A percentile compares a stretch with the other conserved stretches of the same genome.
Conservation (phyloP, 106 monocot genomes). For the Narthecium ossifragum region DNA sequence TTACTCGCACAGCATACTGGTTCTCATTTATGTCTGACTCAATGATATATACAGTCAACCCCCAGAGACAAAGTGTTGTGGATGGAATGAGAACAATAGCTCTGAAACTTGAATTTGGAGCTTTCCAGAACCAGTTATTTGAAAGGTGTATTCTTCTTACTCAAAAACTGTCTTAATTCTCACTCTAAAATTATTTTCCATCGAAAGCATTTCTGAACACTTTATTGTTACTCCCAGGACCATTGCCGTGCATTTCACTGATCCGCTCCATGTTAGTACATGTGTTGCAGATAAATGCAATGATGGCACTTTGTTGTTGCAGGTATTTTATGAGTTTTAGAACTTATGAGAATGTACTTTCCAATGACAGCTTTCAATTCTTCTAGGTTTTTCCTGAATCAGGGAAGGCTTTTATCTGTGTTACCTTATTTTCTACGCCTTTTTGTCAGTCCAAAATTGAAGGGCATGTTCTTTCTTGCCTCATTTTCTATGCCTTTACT, state of each 20-base stretch:
- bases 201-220: neutral
- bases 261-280: slow-evolving; percentile 86
- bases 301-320: slow-evolving; percentile 78
- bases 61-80: slow-evolving; percentile 67
- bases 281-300: slow-evolving; percentile 69
- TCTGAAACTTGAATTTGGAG: slow-evolving; percentile 92
- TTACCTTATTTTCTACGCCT: too few species aligned
- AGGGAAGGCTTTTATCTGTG: too few species aligned
- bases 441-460: too few species aligned
- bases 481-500: too few species aligned
- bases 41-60: slow-evolving; percentile 46
- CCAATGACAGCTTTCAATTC: too few species aligned
- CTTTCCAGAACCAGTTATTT: slow-evolving; percentile 81
- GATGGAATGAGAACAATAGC: slow-evolving; percentile 99
- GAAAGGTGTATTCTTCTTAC: slow-evolving; percentile 49
- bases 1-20: too few species aligned
- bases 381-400: too few species aligned
- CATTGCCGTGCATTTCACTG: slow-evolving; percentile 91
- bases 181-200: neutral
- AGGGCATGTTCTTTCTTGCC: too few species aligned
- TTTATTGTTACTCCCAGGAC: slow-evolving; percentile 44
- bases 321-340: too few species aligned
- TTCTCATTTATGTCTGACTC: neutral
- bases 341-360: too few species aligned
- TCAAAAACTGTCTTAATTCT: neutral